Conservation (phyloP, 306 rosid species). For the Begonia loranthoides region DNA sequence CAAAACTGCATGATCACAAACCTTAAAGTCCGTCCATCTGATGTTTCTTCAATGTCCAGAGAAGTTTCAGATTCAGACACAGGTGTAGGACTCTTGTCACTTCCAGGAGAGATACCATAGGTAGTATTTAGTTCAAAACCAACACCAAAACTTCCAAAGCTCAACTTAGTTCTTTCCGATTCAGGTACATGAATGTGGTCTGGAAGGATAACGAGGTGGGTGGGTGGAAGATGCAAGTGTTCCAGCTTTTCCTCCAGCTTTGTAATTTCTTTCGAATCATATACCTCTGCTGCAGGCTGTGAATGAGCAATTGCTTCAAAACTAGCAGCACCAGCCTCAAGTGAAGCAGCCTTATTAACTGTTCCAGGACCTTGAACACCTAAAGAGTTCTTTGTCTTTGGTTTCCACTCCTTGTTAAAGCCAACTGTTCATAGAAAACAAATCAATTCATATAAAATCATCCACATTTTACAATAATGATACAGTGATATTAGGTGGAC, state of each 20-base stretch:
- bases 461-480: background rate
- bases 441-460: background rate
- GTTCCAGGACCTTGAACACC: conserved; percentile 47
- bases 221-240: conserved; percentile 51
- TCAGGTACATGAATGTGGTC: conserved; percentile 88
- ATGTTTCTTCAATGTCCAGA: conserved; percentile 52
- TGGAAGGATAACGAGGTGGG: conserved; percentile 85
- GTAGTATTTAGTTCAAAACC: conserved; percentile 43
- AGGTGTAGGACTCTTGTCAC: conserved; percentile 60
- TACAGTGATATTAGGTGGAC: no score
- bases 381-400: conserved; percentile 43
- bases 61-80: conserved; percentile 62
- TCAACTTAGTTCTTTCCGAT: conserved; percentile 78
- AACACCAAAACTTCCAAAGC: conserved; percentile 88
- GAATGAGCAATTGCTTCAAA: conserved; percentile 25
- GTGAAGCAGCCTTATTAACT: conserved; percentile 23
- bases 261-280: conserved; percentile 50
- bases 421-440: conserved; percentile 46
- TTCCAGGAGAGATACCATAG: conserved; percentile 35
- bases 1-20: conserved; percentile 17
- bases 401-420: conserved; percentile 97
- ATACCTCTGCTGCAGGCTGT: conserved; percentile 35
- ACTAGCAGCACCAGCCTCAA: conserved; percentile 32
- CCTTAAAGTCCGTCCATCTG: conserved; percentile 62
- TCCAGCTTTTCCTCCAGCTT: conserved; percentile 64